phyloP scores from a whole-genome alignment of 2,329 filamentous ascomycete species.

The Sclerotinia nivalis region DNA sequence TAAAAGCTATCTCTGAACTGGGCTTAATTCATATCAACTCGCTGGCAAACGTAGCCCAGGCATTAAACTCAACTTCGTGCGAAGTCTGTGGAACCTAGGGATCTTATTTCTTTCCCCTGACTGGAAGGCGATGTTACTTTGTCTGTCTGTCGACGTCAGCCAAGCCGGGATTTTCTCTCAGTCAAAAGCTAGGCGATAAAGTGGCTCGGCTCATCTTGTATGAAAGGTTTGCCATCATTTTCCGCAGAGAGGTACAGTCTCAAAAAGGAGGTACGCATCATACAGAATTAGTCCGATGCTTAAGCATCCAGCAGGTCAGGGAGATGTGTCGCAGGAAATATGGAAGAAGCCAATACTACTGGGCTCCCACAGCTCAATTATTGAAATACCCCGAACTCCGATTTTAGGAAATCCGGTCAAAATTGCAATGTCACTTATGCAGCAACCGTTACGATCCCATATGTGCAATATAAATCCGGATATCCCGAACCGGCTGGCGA shows the following conservation, averaged over 20 bases:
- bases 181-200: not conserved
- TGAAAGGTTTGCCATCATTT: not conserved
- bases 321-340: not conserved
- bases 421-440: not conserved
- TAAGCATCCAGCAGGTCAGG: not conserved
- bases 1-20: not conserved
- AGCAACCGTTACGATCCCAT: not conserved
- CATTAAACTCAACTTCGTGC: not conserved
- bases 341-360: not conserved
- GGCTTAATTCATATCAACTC: not conserved
- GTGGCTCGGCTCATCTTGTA: not conserved
- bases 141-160: slow-evolving; percentile 1
- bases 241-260: too few species aligned
- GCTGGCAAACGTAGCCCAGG: not conserved
- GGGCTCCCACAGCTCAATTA: too few species aligned
- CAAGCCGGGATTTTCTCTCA: not conserved
- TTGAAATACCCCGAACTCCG: too few species aligned
- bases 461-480: too few species aligned
- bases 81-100: not conserved
- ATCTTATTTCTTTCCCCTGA: not conserved
- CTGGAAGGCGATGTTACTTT: not conserved
- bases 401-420: not conserved
- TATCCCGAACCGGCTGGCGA: too few species aligned
- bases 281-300: not conserved
- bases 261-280: too few species aligned